Evolutionary conservation across 306 rosid species (phyloP).

Genomic region (Hippophae tibetana): DNA sequence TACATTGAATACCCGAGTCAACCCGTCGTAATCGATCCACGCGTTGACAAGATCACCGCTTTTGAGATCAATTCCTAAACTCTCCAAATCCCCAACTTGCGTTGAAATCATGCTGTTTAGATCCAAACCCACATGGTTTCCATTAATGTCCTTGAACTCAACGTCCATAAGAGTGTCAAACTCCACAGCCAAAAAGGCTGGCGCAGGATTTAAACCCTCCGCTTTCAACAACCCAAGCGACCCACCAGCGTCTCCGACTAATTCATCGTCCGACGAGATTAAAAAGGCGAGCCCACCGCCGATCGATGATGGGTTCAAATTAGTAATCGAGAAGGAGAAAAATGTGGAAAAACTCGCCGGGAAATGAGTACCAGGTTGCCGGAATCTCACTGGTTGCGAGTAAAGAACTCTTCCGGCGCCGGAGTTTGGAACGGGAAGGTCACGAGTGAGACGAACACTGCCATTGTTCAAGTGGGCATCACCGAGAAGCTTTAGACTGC

Average conservation of each 20-base stretch:
- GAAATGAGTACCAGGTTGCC: conserved; percentile 27
- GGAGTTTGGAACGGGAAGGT: conserved; percentile 82
- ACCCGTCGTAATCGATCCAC: conserved; percentile 84
- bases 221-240: conserved; percentile 44
- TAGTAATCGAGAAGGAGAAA: conserved; percentile 68
- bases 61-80: conserved; percentile 61
- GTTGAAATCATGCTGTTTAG: conserved; percentile 62
- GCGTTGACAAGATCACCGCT: conserved; percentile 73
- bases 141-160: conserved; percentile 75
- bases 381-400: conserved; percentile 57
- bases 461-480: conserved; percentile 87
- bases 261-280: conserved; percentile 51
- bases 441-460: conserved; percentile 77
- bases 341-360: conserved; percentile 75
- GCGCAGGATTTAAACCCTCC: conserved; percentile 5
- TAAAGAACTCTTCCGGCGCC: conserved; percentile 76
- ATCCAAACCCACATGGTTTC: conserved; percentile 95
- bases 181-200: conserved; percentile 68
- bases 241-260: conserved; percentile 69
- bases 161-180: conserved; percentile 91
- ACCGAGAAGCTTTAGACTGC: conserved; percentile 69
- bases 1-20: conserved; percentile 35
- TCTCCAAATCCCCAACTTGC: conserved; percentile 44
- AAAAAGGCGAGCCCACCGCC: conserved; percentile 90
- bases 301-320: conserved; percentile 81